Base-by-base conservation (phyloP, 805 yeast genomes). In the Candida easanensis region DNA sequence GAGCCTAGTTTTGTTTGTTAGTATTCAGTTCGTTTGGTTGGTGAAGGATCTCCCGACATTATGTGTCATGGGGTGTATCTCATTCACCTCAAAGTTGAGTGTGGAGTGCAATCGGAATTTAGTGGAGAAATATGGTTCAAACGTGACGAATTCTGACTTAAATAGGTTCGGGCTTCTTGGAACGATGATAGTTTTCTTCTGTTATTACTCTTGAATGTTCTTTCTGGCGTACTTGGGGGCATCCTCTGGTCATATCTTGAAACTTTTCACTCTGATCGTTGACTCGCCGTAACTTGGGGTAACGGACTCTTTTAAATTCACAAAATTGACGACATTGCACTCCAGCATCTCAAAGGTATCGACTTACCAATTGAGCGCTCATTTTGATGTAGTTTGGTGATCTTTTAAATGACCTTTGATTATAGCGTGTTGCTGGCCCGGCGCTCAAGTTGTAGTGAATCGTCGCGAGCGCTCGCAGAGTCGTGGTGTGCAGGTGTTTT, bases 1-100 rank as follows among this genome's bases (percentile, higher is more conserved):
- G 85, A 68, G 93, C 91, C 49, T 45, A 18, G 19, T 7, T 15
- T 31, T 19, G 7, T 18, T 23, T 21, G 40, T 36, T 39, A 33
- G 41, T 44, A 36, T 18, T 27, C 30, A 26, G 30, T 26, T 26
- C 30, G 30, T 8, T 5, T 26, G 6, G 10, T 5, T 13, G 14
- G 30, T 26, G 30, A 9, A 11, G 30, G 8, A 26, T 26, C 10
- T 26, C 5, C 30, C n/a, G n/a, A 8, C 10, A 6, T 9, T 26
- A 13, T 8, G 5, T 13, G 33, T 9, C 16, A 30, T 30, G n/a
- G 33, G 33, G 30, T 26, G 30, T 13, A 26, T 8, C 10, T 10
- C n/a, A 6, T 10, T 6, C 30, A n/a, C 21, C 10, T 23, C 15
- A 5, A 19, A 11, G 31, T 26, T 7, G n/a, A 15, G 28, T 34